Evolutionary conservation across 1,139 yeast species (phyloP).

Genomic region (Schwanniomyces etchellsii): DNA sequence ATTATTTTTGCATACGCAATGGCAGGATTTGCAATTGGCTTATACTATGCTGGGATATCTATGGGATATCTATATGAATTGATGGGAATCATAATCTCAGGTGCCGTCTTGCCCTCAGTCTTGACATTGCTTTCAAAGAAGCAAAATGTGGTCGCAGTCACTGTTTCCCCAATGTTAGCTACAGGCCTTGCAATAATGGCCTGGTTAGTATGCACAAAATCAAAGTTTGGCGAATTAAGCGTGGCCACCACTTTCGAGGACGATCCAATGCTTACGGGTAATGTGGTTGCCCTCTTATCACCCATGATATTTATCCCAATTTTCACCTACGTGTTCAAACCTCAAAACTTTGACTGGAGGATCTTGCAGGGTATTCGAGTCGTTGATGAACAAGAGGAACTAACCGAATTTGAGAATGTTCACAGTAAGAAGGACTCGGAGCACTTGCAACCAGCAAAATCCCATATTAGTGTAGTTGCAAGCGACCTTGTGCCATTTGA

Average conservation of each 20-base stretch:
- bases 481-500: slow-evolving; percentile 35
- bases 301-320: slow-evolving; percentile 69
- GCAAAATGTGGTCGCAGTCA: slow-evolving; percentile 60
- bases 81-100: slow-evolving; percentile 83
- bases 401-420: slow-evolving; percentile 33
- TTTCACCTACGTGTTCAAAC: slow-evolving; percentile 56
- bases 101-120: slow-evolving; percentile 78
- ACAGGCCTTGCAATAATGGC: slow-evolving; percentile 57
- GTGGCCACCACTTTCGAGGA: slow-evolving; percentile 69
- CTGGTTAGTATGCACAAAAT: slow-evolving; percentile 61
- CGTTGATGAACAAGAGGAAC: slow-evolving; percentile 65
- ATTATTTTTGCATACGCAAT: slow-evolving; percentile 59
- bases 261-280: slow-evolving; percentile 82
- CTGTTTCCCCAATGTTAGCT: slow-evolving; percentile 56
- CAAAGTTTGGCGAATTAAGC: slow-evolving; percentile 45
- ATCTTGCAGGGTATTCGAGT: slow-evolving; percentile 50
- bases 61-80: slow-evolving; percentile 84
- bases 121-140: slow-evolving; percentile 64
- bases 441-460: slow-evolving; percentile 32
- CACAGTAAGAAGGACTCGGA: slow-evolving; percentile 22
- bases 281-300: slow-evolving; percentile 71
- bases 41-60: slow-evolving; percentile 73
- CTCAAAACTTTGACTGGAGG: slow-evolving; percentile 73
- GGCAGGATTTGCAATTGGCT: slow-evolving; percentile 80
- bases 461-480: slow-evolving; percentile 36